Evolutionary conservation across 805 yeast species (phyloP), one percentile per base, ranked within the genome.

Genomic region (Lipomyces lipofer): DNA sequence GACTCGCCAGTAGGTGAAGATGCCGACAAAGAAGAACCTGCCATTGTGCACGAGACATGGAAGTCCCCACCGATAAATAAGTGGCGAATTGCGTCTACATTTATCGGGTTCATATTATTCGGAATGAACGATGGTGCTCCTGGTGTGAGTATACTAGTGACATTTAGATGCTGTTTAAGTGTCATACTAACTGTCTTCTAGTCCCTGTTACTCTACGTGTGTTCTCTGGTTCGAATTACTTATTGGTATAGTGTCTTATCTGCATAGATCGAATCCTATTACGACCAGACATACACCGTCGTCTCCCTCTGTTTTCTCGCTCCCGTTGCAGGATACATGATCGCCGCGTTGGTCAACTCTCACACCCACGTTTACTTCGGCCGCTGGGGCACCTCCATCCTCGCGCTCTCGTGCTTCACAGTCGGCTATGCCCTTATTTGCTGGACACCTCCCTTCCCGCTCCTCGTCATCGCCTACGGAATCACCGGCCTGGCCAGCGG

Each of bases 401-500:
- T 73, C 5, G 82, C 82, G 1, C 67, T 72, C 28, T 21, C 63
- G 1, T 64, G 67, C 2, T 70, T 75, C 39, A 54, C 69, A 3
- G 53, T 75, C 4, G 77, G 76, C 76, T 79, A 72, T 62, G 69
- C 77, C 0, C 58, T 80, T 2, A 75, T 78, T 12, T 62, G 76
- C 17, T 69, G 78, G 17, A 85, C 85, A 2, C 72, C 79, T 2
- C 66, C 67, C 8, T 81, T 78, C 62, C 78, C 82, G 0, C 72
- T 75, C 1, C 72, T 78, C n/a, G 81, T 77, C 3, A 66, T 74
- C 30, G 83, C 76, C 0, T 82, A 75, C 60, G 78, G 79, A 67
- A 69, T 79, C 62, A 82, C 83, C 15, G 86, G 86, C 0, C 52
- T 78, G 22, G 87, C 85, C 3, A 60, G 73, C 24, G 85, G 83